Evolutionary conservation across 345 rosid species (phyloP).

Genomic region (Populus ilicifolia): DNA sequence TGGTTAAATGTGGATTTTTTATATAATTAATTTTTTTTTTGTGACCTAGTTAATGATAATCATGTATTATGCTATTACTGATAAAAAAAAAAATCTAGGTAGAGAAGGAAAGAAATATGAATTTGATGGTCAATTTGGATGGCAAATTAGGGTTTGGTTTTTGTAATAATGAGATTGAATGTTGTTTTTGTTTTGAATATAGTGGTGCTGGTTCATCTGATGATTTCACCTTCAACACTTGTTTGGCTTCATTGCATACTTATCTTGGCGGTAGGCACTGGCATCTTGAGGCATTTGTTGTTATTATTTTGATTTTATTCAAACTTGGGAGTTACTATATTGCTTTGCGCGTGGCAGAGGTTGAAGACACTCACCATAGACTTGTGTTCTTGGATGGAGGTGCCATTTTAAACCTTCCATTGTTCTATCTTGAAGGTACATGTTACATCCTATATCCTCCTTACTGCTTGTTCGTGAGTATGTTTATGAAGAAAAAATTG

Average conservation of each 20-base stretch:
- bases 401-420: slow-evolving; percentile 55
- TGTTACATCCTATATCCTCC: background rate
- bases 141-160: background rate
- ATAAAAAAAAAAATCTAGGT: too few relatives aligned
- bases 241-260: slow-evolving; percentile 78
- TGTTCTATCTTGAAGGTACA: slow-evolving; percentile 86
- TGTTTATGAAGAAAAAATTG: background rate
- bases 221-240: slow-evolving; percentile 59
- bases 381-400: slow-evolving; percentile 77
- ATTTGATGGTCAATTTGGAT: background rate
- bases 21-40: background rate
- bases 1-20: background rate
- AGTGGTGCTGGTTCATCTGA: slow-evolving; percentile 32
- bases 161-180: background rate
- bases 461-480: background rate
- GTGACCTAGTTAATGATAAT: background rate
- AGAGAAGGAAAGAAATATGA: background rate
- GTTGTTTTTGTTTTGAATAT: background rate
- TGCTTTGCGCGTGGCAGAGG: slow-evolving; percentile 45
- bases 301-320: background rate
- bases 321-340: slow-evolving; percentile 2
- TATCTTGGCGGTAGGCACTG: slow-evolving; percentile 79
- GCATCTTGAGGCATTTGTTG: background rate
- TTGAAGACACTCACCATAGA: slow-evolving; percentile 75
- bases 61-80: too few relatives aligned